Percentiles rank a stretch among this genome's conserved stretches.
Conservation (phyloP, 106 monocot genomes). For the Allium fistulosum region DNA sequence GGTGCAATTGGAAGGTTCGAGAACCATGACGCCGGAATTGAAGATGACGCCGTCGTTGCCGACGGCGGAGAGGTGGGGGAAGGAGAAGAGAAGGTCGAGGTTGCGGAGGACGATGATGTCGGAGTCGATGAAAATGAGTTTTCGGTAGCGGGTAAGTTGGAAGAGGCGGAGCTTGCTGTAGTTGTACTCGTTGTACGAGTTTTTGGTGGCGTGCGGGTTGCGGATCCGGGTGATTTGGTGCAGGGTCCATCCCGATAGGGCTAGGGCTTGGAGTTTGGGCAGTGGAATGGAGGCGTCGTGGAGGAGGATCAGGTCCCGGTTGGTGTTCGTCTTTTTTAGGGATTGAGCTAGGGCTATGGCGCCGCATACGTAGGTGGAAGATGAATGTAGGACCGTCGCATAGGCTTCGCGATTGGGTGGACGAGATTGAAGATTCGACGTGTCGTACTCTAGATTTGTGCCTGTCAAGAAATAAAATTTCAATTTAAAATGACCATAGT, state of each 20-base stretch:
- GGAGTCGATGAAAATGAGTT: conserved; percentile 71
- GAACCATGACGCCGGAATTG: conserved; percentile 86
- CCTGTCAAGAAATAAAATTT: conserved; percentile 15
- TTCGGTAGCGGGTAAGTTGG: conserved; percentile 64
- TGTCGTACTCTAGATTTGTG: conserved; percentile 24
- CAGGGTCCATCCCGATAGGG: conserved; percentile 67
- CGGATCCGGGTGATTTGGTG: conserved; percentile 64
- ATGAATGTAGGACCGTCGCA: conserved; percentile 85
- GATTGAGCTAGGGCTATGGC: conserved; percentile 73
- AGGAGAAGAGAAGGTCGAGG: conserved; percentile 69
- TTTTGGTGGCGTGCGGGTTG: conserved; percentile 56
- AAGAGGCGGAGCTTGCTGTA: conserved; percentile 94
- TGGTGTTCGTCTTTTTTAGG: conserved; percentile 41
- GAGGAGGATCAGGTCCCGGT: conserved; percentile 85
- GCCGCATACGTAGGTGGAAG: conserved; percentile 70
- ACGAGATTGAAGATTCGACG: not conserved
- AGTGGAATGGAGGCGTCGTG: conserved; percentile 61
- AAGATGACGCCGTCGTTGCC: conserved; percentile 74
- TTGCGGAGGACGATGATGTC: conserved; percentile 72
- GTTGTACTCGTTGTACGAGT: conserved; percentile 91
- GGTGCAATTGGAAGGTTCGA: conserved; percentile 70
- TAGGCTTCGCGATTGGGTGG: conserved; percentile 46
- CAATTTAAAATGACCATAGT: too few species aligned
- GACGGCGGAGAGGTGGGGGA: conserved; percentile 69
- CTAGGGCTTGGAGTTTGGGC: conserved; percentile 40